Evolutionary conservation across 176 grass and related monocot genomes (phyloP).

Genomic region (Lolium multiflorum): DNA sequence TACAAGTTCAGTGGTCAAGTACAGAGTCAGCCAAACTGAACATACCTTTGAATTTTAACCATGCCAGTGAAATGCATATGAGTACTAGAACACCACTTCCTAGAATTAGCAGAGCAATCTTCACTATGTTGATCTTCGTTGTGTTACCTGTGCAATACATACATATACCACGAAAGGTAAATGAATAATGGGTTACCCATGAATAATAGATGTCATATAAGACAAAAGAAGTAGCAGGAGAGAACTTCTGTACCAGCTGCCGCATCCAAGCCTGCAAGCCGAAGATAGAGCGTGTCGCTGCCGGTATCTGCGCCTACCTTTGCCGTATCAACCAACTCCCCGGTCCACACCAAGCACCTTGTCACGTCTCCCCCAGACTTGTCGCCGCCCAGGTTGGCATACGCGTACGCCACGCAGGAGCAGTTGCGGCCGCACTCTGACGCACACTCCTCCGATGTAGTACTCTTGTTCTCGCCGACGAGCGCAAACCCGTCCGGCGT

Average conservation of each 20-base stretch:
- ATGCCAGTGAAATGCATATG: background rate
- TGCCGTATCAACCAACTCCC: constrained; percentile 45
- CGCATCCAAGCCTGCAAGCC: constrained; percentile 18
- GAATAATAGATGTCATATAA: background rate
- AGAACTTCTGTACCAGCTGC: background rate
- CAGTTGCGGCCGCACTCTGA: constrained; percentile 48
- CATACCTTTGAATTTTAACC: constrained; percentile 21
- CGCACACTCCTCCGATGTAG: constrained; percentile 25
- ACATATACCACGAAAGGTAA: background rate
- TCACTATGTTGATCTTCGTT: background rate
- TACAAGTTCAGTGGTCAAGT: background rate
- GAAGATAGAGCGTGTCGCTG: constrained; percentile 45
- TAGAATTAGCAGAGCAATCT: constrained; percentile 13
- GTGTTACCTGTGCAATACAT: background rate
- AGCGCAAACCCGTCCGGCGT: background rate
- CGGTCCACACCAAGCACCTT: constrained; percentile 43
- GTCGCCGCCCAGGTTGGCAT: background rate
- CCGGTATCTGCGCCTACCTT: background rate
- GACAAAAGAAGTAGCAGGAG: background rate
- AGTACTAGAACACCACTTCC: background rate
- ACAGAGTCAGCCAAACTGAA: background rate
- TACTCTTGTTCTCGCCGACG: background rate
- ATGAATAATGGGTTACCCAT: background rate
- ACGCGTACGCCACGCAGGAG: constrained; percentile 58
- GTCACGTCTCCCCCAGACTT: background rate